Percentiles rank a stretch among this genome's conserved stretches.
phyloP scores from a whole-genome alignment of 805 yeast species.

The Danielia reshetovae region DNA sequence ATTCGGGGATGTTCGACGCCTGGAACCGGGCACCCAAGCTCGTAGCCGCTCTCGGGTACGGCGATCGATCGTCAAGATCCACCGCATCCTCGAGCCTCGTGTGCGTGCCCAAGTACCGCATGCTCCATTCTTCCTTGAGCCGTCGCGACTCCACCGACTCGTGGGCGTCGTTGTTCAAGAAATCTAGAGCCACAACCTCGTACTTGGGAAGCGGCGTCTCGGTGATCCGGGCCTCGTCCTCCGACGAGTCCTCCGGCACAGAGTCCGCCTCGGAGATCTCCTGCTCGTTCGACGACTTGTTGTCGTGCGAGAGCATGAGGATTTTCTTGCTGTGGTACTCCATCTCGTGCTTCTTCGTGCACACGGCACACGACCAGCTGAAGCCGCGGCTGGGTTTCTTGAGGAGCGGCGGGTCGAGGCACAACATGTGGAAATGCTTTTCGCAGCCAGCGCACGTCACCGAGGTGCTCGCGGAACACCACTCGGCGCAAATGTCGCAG shows the following conservation, averaged over 20 bases:
- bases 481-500: constrained; percentile 76
- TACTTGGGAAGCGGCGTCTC: constrained; percentile 41
- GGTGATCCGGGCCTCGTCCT: constrained; percentile 7
- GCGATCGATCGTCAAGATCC: constrained; percentile 66
- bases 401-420: constrained; percentile 79
- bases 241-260: constrained; percentile 3
- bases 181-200: constrained; percentile 54
- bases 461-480: constrained; percentile 76
- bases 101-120: constrained; percentile 74
- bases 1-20: constrained; percentile 59
- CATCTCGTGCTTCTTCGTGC: constrained; percentile 57
- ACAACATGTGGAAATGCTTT: constrained; percentile 68
- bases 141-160: constrained; percentile 45
- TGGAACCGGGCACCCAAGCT: constrained; percentile 74
- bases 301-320: constrained; percentile 40
- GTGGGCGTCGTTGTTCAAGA: constrained; percentile 43
- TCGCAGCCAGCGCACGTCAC: constrained; percentile 79
- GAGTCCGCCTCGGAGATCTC: constrained; percentile 22
- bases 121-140: constrained; percentile 72
- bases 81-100: constrained; percentile 71
- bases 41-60: constrained; percentile 77
- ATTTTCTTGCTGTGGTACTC: constrained; percentile 36
- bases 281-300: constrained; percentile 35
- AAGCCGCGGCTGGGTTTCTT: constrained; percentile 83
- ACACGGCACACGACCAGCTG: constrained; percentile 84